phyloP scores from a whole-genome alignment of 2,329 filamentous ascomycete species.

The Paraphoma chrysanthemicola region DNA sequence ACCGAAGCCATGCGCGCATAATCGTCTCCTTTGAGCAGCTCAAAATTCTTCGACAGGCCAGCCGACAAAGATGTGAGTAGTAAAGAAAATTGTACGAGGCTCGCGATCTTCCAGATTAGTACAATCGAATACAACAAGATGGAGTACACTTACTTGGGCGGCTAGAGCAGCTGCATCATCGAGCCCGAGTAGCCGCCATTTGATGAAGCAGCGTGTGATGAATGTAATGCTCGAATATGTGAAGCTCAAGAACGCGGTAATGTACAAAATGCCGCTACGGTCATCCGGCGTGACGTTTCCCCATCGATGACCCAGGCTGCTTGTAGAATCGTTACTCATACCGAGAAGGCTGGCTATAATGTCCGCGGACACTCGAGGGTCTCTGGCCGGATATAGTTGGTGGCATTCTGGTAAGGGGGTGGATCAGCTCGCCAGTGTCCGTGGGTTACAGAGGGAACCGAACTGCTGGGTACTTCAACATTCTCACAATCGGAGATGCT shows the following conservation, averaged over 20 bases:
- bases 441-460: too few relatives aligned
- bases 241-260: slow-evolving; percentile 30
- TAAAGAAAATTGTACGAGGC: slow-evolving; percentile 25
- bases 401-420: too few relatives aligned
- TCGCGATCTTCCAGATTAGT: slow-evolving; percentile 16
- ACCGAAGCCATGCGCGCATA: slow-evolving; percentile 30
- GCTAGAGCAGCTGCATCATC: slow-evolving; percentile 30
- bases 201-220: slow-evolving; percentile 30
- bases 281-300: slow-evolving; percentile 30
- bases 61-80: slow-evolving; percentile 26
- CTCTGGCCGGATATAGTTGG: slow-evolving; percentile 6
- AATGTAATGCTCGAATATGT: slow-evolving; percentile 32
- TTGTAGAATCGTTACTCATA: slow-evolving; percentile 11
- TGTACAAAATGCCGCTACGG: slow-evolving; percentile 33
- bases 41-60: slow-evolving; percentile 30
- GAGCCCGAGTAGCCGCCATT: slow-evolving; percentile 32
- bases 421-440: too few relatives aligned
- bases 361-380: background rate
- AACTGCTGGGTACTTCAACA: too few relatives aligned
- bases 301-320: slow-evolving; percentile 20
- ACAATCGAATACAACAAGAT: background rate
- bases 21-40: slow-evolving; percentile 15
- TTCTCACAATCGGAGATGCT: too few relatives aligned
- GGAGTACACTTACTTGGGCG: slow-evolving; percentile 25
- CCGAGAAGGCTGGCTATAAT: background rate